A percentile compares a stretch with the other conserved stretches of the same genome.
Conservation (phyloP, 2,329 filamentous ascomycete genomes). For the Colletotrichum sidae region DNA sequence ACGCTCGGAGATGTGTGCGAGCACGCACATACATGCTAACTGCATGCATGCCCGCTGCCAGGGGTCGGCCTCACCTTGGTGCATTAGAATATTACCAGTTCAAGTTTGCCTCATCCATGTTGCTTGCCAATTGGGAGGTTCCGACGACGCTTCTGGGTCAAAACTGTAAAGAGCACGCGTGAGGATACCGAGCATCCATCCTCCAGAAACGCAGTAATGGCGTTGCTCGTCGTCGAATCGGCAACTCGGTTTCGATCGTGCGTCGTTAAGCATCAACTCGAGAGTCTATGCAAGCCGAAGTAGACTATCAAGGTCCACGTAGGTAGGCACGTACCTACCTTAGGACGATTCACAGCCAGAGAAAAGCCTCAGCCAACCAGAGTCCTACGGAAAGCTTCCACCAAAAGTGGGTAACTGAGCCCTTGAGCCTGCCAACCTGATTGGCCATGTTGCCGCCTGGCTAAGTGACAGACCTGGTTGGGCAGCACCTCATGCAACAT, state of each 20-base stretch:
- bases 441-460: slow-evolving; percentile 49
- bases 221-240: not conserved
- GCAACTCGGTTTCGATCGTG: not conserved
- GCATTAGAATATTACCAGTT: slow-evolving; percentile 22
- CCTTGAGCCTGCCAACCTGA: slow-evolving; percentile 34
- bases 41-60: slow-evolving; percentile 24
- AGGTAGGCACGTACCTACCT: not conserved
- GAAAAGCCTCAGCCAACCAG: slow-evolving; percentile 14
- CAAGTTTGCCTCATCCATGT: slow-evolving; percentile 27
- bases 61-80: not conserved
- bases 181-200: no score
- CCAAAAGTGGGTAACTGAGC: slow-evolving; percentile 17
- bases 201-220: no score
- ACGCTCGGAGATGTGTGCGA: not conserved
- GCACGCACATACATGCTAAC: slow-evolving; percentile 10
- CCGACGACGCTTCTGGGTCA: not conserved
- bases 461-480: slow-evolving; percentile 43
- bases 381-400: slow-evolving; percentile 18
- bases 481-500: slow-evolving; percentile 36
- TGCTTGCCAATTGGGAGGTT: slow-evolving; percentile 1
- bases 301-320: not conserved
- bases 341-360: not conserved
- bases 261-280: slow-evolving; percentile 9
- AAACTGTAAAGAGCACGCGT: no score
- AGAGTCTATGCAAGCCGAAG: slow-evolving; percentile 12